Conservation (phyloP, 2,329 filamentous ascomycete species). For the Alternaria sp. region DNA sequence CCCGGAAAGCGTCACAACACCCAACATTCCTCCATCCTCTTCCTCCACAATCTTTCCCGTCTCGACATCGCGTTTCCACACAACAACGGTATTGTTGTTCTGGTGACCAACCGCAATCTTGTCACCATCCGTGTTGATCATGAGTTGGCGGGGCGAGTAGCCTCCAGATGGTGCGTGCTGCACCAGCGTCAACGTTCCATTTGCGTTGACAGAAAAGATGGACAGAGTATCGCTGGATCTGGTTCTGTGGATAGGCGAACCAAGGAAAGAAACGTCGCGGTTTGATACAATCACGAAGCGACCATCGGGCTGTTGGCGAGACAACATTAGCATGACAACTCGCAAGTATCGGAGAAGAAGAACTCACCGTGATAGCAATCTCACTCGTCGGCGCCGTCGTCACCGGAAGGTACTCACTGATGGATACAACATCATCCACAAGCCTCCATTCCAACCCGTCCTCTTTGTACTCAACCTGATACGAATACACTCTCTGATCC, state of each 20-base stretch:
- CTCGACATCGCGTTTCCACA: constrained; percentile 67
- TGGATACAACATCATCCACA: background rate
- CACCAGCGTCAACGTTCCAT: constrained; percentile 63
- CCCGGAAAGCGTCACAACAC: constrained; percentile 7
- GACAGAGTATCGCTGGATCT: constrained; percentile 66
- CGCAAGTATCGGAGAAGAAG: background rate
- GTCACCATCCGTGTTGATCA: constrained; percentile 69
- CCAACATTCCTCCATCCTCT: constrained; percentile 15
- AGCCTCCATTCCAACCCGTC: constrained; percentile 17
- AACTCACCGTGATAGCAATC: constrained; percentile 22
- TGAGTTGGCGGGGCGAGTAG: constrained; percentile 70
- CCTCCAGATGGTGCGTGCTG: constrained; percentile 71
- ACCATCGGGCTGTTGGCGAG: background rate
- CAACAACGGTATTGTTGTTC: constrained; percentile 65
- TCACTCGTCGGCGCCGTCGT: constrained; percentile 24
- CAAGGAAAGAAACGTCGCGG: constrained; percentile 67
- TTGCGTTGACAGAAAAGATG: constrained; percentile 47
- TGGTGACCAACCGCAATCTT: constrained; percentile 73
- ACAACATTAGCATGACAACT: background rate
- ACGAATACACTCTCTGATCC: constrained; percentile 25
- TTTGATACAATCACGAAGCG: constrained; percentile 68
- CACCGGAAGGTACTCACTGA: constrained; percentile 8
- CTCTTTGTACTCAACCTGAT: constrained; percentile 10
- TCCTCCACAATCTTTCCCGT: constrained; percentile 64
- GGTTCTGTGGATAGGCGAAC: constrained; percentile 38